Evolutionary conservation across 371 early-diverging fungal genomes (phyloP), one percentile per base, ranked within the genome.

Genomic region (Mortierella sp.): DNA sequence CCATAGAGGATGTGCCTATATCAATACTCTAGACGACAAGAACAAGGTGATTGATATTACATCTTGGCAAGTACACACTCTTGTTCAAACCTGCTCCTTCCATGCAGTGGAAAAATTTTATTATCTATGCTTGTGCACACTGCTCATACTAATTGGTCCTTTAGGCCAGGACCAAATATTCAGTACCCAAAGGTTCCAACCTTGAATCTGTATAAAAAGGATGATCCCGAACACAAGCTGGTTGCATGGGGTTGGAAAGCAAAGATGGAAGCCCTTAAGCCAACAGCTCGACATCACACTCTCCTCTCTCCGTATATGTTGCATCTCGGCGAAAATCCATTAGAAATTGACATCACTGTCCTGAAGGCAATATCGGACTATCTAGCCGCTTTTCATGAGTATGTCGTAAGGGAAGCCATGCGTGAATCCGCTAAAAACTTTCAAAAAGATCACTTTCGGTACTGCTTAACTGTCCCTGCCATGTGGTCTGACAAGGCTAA

Each of bases 181-280:
- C 82, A 83, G 55, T 87, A 84, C 43, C 88, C 89, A 12, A 88
- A 88, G 67, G 84, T 85, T 22, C 89, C 88, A 4, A 86, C 86
- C 3, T 19, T 86, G 17, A 77, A 81, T 37, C 76, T 83, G 3
- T 87, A 88, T 64, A 83, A 82, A 51, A 70, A 72, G 51, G 59
- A 72, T 9, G 78, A 83, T 28, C 86, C 85, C 4, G 73, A 66
- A 32, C 26, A 66, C 5, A 76, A 56, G 22, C 32, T 88, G 47
- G 70, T 81, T 2, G 85, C 85, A 12, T 88, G 88, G 89, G 88
- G 89, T 19, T 86, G 87, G 70, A 87, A 86, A 42, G 89, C 89
- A 31, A 84, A 86, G 65, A 77, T 86, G 55, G 75, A 83, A 60
- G 86, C 87, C 0, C 85, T 86, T 83, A 85, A 85, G 47, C 88